Conservation (phyloP, 2,329 filamentous ascomycete species). For the Gyromitra esculenta region DNA sequence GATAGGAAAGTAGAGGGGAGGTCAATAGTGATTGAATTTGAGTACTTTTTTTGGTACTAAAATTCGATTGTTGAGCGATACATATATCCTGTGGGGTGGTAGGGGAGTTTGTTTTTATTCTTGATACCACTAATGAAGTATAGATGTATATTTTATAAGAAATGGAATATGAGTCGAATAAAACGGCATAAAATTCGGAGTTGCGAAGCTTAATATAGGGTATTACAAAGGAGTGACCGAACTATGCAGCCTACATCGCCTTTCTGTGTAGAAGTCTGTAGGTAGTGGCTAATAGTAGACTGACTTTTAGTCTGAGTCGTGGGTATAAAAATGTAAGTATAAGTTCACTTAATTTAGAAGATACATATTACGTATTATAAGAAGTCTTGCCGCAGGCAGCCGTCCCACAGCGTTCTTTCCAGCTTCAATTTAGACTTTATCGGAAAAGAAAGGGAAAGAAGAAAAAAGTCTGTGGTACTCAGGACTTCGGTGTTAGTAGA, state of each 20-base stretch:
- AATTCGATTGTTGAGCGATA: neutral
- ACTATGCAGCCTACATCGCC: neutral
- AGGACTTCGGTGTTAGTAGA: neutral
- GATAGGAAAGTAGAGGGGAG: neutral
- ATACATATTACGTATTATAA: neutral
- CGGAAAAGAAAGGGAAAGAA: neutral
- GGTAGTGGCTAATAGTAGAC: neutral
- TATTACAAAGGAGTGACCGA: neutral
- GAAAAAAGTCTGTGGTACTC: neutral
- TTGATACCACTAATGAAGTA: neutral
- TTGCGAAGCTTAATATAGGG: neutral
- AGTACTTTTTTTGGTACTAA: neutral
- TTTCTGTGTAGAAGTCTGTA: neutral
- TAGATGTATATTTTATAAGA: conserved; percentile 3
- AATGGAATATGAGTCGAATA: neutral
- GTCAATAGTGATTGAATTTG: neutral
- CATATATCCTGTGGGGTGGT: neutral
- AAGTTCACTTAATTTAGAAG: neutral
- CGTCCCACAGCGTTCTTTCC: neutral
- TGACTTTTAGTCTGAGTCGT: neutral
- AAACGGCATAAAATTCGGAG: neutral
- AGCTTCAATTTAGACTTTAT: neutral
- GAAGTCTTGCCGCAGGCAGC: neutral
- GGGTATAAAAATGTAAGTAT: neutral
- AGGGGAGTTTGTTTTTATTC: neutral